Evolutionary conservation across 2,329 filamentous ascomycete genomes (phyloP), one percentile per base, ranked within the genome.

Genomic region (Neopestalotiopsis sp.): DNA sequence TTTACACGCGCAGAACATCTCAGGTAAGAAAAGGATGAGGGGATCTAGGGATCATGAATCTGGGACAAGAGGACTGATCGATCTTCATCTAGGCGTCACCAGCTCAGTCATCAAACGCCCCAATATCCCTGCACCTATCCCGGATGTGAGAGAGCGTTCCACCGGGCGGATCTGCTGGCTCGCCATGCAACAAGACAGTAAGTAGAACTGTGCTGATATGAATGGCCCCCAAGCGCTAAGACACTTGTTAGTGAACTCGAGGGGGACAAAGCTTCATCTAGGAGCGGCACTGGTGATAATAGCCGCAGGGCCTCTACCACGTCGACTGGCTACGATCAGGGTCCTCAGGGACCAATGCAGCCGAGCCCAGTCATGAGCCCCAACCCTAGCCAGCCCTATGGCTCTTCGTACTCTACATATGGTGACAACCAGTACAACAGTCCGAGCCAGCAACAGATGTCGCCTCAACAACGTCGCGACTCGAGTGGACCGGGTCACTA

Each of bases 1-100:
- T 90, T 90, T 71, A 90, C 88, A 13, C 82, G 89, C 74, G 89
- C 88, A 38, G 88, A 90, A 74, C 89, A 90, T 78, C 78, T 90
- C 57, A 87, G 87, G 88, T 90, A 72, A 77, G 76, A 62, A 30
- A 62, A 30, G 17, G 57, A 4, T 30, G 42, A 38, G 57, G 59
- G 40, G n/a, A 7, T 9, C 17, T 28, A 28, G 45, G 12, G 10
- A 38, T 28, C 9, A 30, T 34, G 32, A 34, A 40, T 20, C 12
- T 38, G 12, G 30, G 57, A 40, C 70, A 56, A 28, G 40, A 20
- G 24, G 67, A 70, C 78, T 80, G 73, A 79, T 74, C 69, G 69
- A 24, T 20, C 20, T 38, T 67, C 65, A 58, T 67, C 14, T 68
- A 90, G 89, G 74, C 86, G 89, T 67, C 89, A 91, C 76, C 86